Evolutionary conservation across 2,329 filamentous ascomycete genomes (phyloP), one percentile per base, ranked within the genome.

Genomic region (Calonectria crousiana): DNA sequence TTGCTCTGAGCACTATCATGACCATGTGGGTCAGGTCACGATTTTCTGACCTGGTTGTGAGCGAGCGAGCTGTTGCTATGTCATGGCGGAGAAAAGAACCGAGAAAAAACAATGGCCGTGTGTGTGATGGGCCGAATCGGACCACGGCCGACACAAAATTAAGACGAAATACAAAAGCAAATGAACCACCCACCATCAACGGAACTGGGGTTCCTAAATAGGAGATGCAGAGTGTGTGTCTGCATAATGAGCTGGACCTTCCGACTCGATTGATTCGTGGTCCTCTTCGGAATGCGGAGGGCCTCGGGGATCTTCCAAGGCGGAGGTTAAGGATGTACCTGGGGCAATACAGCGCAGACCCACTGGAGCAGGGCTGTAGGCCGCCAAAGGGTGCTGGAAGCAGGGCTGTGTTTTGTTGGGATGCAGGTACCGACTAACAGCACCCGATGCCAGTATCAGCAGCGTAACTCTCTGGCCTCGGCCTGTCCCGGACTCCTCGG

Each of bases 291-390:
- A 69, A 71, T 67, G 64, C 62, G 67, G 72, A 68, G 67, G 67
- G 23, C 23, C 47, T 66, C 30, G 66, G 68, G 44, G 56, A 70
- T 47, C 47, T 41, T 28, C 44, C 41, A 30, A 38, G 62, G 73
- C 71, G 69, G 76, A 76, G 73, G 71, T 73, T 76, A 74, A 49
- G 34, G 71, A 36, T 58, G 16, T 76, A 76, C 75, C 38, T 71
- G 52, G 38, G n/a, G n/a, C n/a, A 32, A 23, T 16, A 36, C 23
- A 28, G 8, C 9, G 38, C 20, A 56, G n/a, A 34, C 18, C 32
- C 28, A 23, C 47, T 28, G 26, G 30, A 36, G 30, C 34, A 62
- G 56, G 6, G 34, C 56, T 41, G 56, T 30, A 41, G 34, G 23
- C 51, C 23, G 30, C 41, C 58, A 34, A 26, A 47, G 32, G 34